Evolutionary conservation across 768 basidiomycete species (phyloP), one percentile per base, ranked within the genome.

Genomic region (Lentinula sp.): DNA sequence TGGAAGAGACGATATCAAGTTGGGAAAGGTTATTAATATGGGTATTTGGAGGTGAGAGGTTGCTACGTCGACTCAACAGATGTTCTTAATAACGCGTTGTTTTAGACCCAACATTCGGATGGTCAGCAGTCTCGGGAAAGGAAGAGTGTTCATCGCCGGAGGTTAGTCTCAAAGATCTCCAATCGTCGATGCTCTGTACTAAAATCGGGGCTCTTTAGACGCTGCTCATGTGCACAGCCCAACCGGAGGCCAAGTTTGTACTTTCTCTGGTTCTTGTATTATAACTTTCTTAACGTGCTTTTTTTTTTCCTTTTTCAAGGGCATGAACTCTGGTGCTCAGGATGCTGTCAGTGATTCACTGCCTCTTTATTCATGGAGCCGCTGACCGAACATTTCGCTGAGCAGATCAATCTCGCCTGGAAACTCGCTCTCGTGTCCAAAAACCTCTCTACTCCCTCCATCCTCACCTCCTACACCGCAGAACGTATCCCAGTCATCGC

Each of bases 401-500:
- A 31, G 7, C 46, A 72, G 69, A 61, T 66, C 61, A 74, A 73
- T 58, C 64, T 74, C n/a, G 64, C 53, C 6, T 71, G 70, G 72
- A 72, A 72, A 61, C 61, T 73, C 5, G 63, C 71, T n/a, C 62
- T 72, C 9, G 70, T 70, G 6, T 56, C 65, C 39, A 70, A 70
- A 50, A 62, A 60, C 18, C 62, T 62, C 11, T 64, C 69, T 3
- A 49, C 61, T 8, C 62, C 58, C 16, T 59, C 54, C 42, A 70
- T 66, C 58, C 69, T 69, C 45, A 59, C 59, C 8, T 66, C 62
- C 3, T 74, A 71, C 63, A 65, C 63, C 54, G 18, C 51, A 11
- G 72, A 74, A 55, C 70, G 73, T 16, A 62, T 72, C 23, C 71
- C 68, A 13, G 64, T 76, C 31, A 72, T 74, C 59, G 66, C 68